Evolutionary conservation across 768 basidiomycete species (phyloP).

Genomic region (Coprinopsis sp.): DNA sequence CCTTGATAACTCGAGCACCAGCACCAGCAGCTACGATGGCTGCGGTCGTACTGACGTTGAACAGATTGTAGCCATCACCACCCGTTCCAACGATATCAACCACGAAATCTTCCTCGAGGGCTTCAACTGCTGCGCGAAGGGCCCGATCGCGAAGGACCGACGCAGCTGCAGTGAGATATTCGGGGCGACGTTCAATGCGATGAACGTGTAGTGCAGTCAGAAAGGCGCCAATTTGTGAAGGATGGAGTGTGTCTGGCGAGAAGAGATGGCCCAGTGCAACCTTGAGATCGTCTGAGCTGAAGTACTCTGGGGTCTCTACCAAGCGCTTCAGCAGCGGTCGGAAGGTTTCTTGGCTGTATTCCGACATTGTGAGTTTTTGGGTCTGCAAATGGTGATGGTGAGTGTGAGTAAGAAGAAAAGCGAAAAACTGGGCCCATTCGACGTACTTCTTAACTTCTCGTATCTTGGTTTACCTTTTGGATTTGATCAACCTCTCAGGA

Average conservation of each 20-base stretch:
- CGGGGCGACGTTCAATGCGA: constrained; percentile 69
- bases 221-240: constrained; percentile 85
- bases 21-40: constrained; percentile 93
- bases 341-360: constrained; percentile 45
- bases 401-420: neutral
- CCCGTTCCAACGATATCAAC: constrained; percentile 91
- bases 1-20: constrained; percentile 91
- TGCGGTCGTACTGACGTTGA: constrained; percentile 95
- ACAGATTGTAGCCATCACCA: constrained; percentile 93
- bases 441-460: too few species aligned
- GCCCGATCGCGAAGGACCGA: constrained; percentile 66
- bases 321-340: constrained; percentile 74
- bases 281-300: constrained; percentile 71
- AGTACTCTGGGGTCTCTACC: constrained; percentile 75
- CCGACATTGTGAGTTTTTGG: neutral
- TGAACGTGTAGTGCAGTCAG: constrained; percentile 81
- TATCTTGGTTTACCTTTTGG: too few species aligned
- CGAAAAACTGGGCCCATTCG: too few species aligned
- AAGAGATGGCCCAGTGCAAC: constrained; percentile 71
- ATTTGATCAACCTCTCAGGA: too few species aligned
- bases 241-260: constrained; percentile 55
- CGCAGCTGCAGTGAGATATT: constrained; percentile 77
- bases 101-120: constrained; percentile 63
- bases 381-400: neutral
- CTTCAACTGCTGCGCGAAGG: constrained; percentile 55